Base-by-base conservation (phyloP, 2,329 filamentous ascomycete genomes). In the Colletotrichum higginsianum region DNA sequence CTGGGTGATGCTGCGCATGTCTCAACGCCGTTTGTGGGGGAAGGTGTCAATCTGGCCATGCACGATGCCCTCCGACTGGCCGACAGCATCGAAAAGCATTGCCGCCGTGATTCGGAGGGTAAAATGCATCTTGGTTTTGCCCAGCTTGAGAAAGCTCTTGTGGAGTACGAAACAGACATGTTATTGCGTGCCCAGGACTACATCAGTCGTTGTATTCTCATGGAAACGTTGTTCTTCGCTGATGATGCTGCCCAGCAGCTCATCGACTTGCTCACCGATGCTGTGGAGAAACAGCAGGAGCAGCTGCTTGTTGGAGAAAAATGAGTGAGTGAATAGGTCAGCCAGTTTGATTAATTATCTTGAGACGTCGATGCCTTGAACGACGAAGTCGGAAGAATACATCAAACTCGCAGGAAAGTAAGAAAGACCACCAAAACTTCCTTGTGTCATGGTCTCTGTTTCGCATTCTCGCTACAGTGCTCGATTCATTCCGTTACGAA, bases 31-130 rank as follows among this genome's bases (percentile, higher is more conserved):
- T 69, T 69, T n/a, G 52, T 60, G 15, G 66, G 66, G 3, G 61
- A 69, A n/a, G 66, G 66, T 8, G 66, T 66, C 15, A 69, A 69
- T 4, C 46, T 66, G 16, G 66, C 66, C 13, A 69, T 69, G 66
- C 26, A 52, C 9, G 61, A 69, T 38, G 61, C 66, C 5, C 52
- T 66, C 35, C 53, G 52, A n/a, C 61, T 69, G 4, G 38, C 53
- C 1, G 38, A 67, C n/a, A 67, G 58, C 12, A 63, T 67, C 42
- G 23, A 30, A 5, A 42, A 42, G 3, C 58, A 63, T 23, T 67
- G 58, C 50, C 9, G 58, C 50, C 9, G 12, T 0, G 15, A 7
- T 7, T 8, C 13, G 42, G 46, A 16, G 35, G 11, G n/a, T 26
- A 26, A 40, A 11, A 13, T 40, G 3, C 16, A 42, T 6, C n/a